These are phyloP conservation scores for Cephaloascus albidus DNA, from an alignment of 805 yeast genomes.

Conservation along the genomic window DNA sequence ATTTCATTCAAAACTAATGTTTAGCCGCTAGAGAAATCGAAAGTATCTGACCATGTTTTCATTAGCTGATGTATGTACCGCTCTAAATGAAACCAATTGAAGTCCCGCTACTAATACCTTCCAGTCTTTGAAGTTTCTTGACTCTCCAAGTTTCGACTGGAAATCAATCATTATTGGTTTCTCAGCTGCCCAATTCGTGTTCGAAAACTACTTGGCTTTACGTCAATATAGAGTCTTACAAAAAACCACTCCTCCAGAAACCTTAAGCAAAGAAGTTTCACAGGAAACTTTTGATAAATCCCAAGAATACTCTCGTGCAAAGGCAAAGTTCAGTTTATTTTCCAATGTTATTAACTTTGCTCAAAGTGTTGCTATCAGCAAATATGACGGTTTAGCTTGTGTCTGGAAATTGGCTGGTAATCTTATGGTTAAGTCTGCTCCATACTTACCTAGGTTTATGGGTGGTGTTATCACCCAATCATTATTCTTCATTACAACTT, in stretches of 20 bases:
- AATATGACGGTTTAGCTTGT: conserved; percentile 40
- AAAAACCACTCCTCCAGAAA: conserved; percentile 49
- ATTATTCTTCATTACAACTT: conserved; percentile 46
- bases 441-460: conserved; percentile 23
- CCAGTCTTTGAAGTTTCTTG: conserved; percentile 45
- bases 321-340: conserved; percentile 59
- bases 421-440: conserved; percentile 45
- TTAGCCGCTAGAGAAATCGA: no score
- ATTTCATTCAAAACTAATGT: no score
- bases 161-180: conserved; percentile 65
- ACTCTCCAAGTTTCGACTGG: conserved; percentile 71
- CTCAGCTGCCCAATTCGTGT: conserved; percentile 63
- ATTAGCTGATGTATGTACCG: not conserved
- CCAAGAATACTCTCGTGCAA: conserved; percentile 71
- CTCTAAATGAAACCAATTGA: no score
- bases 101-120: conserved; percentile 13
- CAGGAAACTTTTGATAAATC: conserved; percentile 68
- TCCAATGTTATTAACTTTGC: conserved; percentile 39
- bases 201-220: conserved; percentile 63
- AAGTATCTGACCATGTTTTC: not conserved
- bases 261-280: conserved; percentile 60
- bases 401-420: conserved; percentile 43
- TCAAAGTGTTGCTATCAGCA: conserved; percentile 49
- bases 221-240: conserved; percentile 70
- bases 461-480: conserved; percentile 66